Evolutionary conservation across 1,139 yeast genomes (phyloP), one percentile per base, ranked within the genome.

Genomic region (Taphrina populina): DNA sequence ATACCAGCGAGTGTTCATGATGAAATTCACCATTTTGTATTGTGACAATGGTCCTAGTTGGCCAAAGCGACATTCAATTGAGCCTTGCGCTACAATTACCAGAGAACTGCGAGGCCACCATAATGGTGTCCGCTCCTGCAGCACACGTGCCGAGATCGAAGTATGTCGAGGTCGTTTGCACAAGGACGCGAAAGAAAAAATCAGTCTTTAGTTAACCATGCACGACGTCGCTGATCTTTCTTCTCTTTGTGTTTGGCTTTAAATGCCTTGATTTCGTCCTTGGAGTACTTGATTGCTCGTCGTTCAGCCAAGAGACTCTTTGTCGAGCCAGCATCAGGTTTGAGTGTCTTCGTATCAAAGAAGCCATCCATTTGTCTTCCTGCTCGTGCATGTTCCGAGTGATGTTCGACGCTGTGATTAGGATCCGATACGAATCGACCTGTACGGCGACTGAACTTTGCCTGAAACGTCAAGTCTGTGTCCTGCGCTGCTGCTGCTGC

Each of bases 231-330:
- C 53, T 61, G 59, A 29, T 64, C 66, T 52, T 64, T 64, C 46
- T 57, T 57, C 39, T 66, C 67, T 54, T 62, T 58, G 52, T 62
- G 59, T 41, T 57, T 61, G 56, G 60, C 45, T 27, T 62, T 62
- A 43, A 62, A 66, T 29, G 57, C 52, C 55, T 62, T 62, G 23
- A 65, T 21, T 36, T 67, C 66, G 33, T 59, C 58, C 49, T 66
- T 66, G 4, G 67, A 36, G 4, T 61, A 60, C 52, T 62, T 61
- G 6, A 49, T 44, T 23, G 49, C 59, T 34, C 61, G 61, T 21
- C 66, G 60, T 40, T 59, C 63, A 7, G 63, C 62, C 49, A 45
- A 58, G 49, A 60, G 56, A 23, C 63, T 62, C 56, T 39, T 49
- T n/a, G n/a, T n/a, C 7, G n/a, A 17, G 27, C 67, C 68, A n/a